Percentiles rank a stretch among this genome's conserved stretches.
phyloP scores from a whole-genome alignment of 805 yeast species.

The Suhomyces faveliae region DNA sequence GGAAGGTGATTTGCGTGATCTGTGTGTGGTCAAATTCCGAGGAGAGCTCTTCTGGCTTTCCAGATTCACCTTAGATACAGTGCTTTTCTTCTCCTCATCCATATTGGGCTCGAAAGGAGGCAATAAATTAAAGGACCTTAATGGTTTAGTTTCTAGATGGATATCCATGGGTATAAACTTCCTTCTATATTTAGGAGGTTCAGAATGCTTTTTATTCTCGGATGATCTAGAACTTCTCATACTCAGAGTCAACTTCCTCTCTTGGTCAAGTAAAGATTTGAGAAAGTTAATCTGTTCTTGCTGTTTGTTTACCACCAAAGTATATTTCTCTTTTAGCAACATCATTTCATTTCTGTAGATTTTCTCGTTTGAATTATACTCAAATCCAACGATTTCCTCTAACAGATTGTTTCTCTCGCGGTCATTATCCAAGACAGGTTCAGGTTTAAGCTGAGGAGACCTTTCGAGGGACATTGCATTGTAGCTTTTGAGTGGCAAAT shows the following conservation, averaged over 20 bases:
- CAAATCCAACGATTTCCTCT: conserved; percentile 3
- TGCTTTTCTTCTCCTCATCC: neutral
- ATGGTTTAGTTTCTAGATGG: conserved; percentile 1
- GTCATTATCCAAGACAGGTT: neutral
- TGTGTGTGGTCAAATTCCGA: neutral
- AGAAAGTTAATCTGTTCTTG: conserved; percentile 25
- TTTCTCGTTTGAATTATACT: conserved; percentile 5
- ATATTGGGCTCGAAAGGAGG: conserved; percentile 3
- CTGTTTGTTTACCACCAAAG: conserved; percentile 21
- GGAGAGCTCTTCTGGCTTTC: neutral
- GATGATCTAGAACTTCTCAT: neutral
- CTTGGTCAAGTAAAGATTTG: conserved; percentile 21
- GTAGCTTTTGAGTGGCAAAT: neutral
- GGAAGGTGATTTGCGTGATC: neutral
- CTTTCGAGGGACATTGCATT: neutral
- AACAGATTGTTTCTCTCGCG: no score
- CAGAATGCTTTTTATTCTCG: neutral
- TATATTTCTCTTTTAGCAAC: conserved; percentile 22
- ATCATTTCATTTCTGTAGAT: conserved; percentile 24
- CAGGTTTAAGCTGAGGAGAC: neutral
- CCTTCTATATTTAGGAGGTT: neutral
- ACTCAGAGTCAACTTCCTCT: conserved; percentile 14
- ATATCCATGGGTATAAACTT: conserved; percentile 13
- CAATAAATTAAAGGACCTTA: neutral
- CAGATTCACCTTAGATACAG: neutral